phyloP scores from a whole-genome alignment of 106 monocot species.

The Dioscorea dumetorum region DNA sequence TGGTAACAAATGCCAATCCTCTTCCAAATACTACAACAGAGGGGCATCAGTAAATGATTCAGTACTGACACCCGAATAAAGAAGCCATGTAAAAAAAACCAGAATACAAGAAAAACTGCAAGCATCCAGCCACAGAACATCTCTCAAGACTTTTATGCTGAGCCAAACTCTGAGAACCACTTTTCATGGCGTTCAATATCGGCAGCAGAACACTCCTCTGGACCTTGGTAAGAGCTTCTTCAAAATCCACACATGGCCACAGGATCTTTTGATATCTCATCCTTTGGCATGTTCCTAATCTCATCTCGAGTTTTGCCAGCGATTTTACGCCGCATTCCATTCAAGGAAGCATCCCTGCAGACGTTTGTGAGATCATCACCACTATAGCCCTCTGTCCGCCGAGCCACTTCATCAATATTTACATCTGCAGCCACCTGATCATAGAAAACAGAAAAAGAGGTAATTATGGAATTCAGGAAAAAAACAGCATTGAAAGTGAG shows the following conservation, averaged over 20 bases:
- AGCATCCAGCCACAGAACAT: no score
- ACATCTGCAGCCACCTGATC: slow-evolving; percentile 84
- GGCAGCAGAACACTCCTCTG: slow-evolving; percentile 86
- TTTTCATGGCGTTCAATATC: slow-evolving; percentile 98
- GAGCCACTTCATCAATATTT: slow-evolving; percentile 87
- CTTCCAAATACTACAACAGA: no score
- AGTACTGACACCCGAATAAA: no score
- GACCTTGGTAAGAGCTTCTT: slow-evolving; percentile 85
- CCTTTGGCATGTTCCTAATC: slow-evolving; percentile 98
- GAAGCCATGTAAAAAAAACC: no score
- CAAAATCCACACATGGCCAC: slow-evolving; percentile 99
- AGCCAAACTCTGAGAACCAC: slow-evolving; percentile 95
- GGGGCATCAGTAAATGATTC: no score
- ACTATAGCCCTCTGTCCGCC: slow-evolving; percentile 85
- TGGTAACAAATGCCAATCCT: no score
- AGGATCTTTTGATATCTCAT: slow-evolving; percentile 94
- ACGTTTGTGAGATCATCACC: slow-evolving; percentile 95
- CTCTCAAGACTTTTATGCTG: slow-evolving; percentile 34
- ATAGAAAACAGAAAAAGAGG: not conserved
- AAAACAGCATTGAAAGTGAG: no score
- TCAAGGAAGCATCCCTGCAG: slow-evolving; percentile 85
- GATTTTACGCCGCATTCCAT: slow-evolving; percentile 92
- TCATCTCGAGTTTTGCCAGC: slow-evolving; percentile 97
- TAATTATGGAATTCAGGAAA: no score
- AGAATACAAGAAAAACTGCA: no score